A percentile compares a stretch with the other conserved stretches of the same genome.
Conservation (phyloP, 2,329 filamentous ascomycete species). For the Beauveria brongniartii region DNA sequence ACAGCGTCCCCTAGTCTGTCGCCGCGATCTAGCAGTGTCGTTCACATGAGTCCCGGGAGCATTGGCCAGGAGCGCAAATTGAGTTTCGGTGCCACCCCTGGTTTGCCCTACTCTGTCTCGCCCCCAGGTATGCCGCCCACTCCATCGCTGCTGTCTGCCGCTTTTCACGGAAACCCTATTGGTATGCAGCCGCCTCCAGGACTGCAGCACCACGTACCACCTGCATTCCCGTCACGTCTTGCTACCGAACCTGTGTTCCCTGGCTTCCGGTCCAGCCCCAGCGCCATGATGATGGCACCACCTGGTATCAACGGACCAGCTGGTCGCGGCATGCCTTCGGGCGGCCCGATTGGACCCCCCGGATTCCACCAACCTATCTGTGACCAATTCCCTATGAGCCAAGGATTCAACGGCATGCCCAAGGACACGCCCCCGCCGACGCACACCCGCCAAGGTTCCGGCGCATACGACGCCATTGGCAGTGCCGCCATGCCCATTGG, state of each 20-base stretch:
- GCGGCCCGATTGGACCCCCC: conserved; percentile 27
- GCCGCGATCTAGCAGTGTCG: conserved; percentile 53
- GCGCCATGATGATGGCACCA: conserved; percentile 38
- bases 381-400: conserved; percentile 25
- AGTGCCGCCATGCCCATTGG: conserved; percentile 64
- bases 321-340: conserved; percentile 35
- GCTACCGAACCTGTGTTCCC: conserved; percentile 43
- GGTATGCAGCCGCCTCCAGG: conserved; percentile 41
- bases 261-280: conserved; percentile 37
- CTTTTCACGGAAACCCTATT: conserved; percentile 47
- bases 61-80: conserved; percentile 57
- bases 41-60: conserved; percentile 57
- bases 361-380: conserved; percentile 25
- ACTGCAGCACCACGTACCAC: conserved; percentile 28
- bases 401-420: conserved; percentile 24
- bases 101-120: conserved; percentile 40
- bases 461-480: conserved; percentile 50
- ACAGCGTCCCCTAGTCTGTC: conserved; percentile 59
- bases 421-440: conserved; percentile 32
- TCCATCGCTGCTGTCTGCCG: conserved; percentile 23
- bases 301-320: conserved; percentile 41
- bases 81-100: conserved; percentile 33
- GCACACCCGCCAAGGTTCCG: conserved; percentile 71
- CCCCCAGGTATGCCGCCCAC: conserved; percentile 38
- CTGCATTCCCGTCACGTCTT: conserved; percentile 50